phyloP scores from a whole-genome alignment of 805 yeast species.

The Maudiozyma turicensis region DNA sequence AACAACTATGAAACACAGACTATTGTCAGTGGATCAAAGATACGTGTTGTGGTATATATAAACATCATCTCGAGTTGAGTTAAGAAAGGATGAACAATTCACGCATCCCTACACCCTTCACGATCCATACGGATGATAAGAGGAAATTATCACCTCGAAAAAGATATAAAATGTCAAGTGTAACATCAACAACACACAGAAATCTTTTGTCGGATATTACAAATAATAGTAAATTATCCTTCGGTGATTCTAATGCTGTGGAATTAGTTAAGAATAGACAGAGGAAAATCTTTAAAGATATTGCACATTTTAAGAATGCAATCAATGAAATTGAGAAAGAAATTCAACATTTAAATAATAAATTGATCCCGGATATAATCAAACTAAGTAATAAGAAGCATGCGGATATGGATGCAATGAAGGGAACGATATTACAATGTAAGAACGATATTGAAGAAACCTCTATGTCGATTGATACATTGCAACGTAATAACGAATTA shows the following conservation, averaged over 20 bases:
- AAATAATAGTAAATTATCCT: conserved; percentile 7
- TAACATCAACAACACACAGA: background rate
- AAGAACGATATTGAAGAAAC: conserved; percentile 12
- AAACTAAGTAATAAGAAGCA: conserved; percentile 14
- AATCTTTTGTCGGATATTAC: conserved; percentile 5
- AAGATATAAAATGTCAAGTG: background rate
- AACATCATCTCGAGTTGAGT: no score
- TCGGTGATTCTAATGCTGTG: conserved; percentile 25
- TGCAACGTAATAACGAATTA: conserved; percentile 13
- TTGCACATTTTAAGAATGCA: conserved; percentile 19
- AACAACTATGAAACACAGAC: no score
- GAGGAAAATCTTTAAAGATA: conserved; percentile 24
- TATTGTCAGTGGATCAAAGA: no score
- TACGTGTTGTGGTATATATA: no score
- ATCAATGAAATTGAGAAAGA: conserved; percentile 23
- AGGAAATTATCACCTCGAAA: background rate
- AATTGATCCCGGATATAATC: conserved; percentile 17
- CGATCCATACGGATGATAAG: background rate
- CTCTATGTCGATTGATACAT: conserved; percentile 13
- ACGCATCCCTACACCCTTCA: background rate
- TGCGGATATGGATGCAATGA: conserved; percentile 9
- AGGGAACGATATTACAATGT: conserved; percentile 4
- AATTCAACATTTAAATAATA: conserved; percentile 10
- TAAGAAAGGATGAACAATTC: background rate
- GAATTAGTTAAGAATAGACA: conserved; percentile 27